Evolutionary conservation across 768 basidiomycete genomes (phyloP).

Genomic region (Boletus rubroflammeus): DNA sequence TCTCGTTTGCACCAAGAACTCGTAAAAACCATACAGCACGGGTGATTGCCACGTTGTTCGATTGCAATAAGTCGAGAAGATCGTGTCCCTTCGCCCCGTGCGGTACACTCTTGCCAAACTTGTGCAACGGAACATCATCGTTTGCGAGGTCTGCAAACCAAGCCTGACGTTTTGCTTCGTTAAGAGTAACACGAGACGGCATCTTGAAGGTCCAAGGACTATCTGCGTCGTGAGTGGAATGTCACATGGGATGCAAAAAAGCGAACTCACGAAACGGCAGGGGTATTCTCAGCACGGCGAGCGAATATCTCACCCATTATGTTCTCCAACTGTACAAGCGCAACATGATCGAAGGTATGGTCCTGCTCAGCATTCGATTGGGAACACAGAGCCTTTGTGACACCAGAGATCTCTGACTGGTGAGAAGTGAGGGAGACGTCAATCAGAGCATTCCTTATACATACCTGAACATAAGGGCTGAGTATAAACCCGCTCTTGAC

Average conservation of each 20-base stretch:
- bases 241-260: not conserved
- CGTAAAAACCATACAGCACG: slow-evolving; percentile 87
- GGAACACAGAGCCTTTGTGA: slow-evolving; percentile 11
- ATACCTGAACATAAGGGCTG: slow-evolving; percentile 53
- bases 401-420: slow-evolving; percentile 23
- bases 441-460: slow-evolving; percentile 18
- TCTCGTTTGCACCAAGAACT: slow-evolving; percentile 85
- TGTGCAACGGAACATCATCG: slow-evolving; percentile 73
- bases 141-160: slow-evolving; percentile 86
- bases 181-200: slow-evolving; percentile 78
- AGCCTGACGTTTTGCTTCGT: slow-evolving; percentile 70
- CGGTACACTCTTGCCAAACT: slow-evolving; percentile 80
- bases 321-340: slow-evolving; percentile 60
- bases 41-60: slow-evolving; percentile 71
- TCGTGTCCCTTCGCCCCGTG: slow-evolving; percentile 85
- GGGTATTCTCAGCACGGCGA: slow-evolving; percentile 53
- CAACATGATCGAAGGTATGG: slow-evolving; percentile 47
- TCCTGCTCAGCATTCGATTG: slow-evolving; percentile 33
- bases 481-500: slow-evolving; percentile 65
- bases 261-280: slow-evolving; percentile 59
- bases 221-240: not conserved
- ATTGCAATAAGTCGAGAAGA: slow-evolving; percentile 73
- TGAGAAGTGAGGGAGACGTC: not conserved
- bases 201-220: slow-evolving; percentile 69
- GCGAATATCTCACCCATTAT: slow-evolving; percentile 75